Percentiles rank a stretch among this genome's conserved stretches.
These are phyloP conservation scores for Cunninghamia lanceolata DNA, from an alignment of 75 land plant genomes.

Conservation along the genomic window DNA sequence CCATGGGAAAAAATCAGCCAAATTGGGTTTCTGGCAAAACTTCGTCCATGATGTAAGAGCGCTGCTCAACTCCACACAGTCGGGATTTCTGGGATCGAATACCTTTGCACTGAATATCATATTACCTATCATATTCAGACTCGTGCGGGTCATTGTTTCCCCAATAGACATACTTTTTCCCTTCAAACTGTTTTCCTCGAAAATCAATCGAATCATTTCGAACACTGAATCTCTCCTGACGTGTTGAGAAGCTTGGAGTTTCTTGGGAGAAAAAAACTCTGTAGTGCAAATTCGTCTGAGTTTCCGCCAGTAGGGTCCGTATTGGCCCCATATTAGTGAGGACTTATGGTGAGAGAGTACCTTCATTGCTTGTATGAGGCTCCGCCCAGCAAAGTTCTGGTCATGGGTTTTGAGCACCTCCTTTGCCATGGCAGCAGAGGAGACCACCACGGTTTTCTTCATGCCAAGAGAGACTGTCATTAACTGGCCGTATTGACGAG, in stretches of 20 bases:
- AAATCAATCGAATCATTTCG: no score
- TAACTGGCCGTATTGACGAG: slow-evolving; percentile 9
- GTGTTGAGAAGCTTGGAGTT: background rate
- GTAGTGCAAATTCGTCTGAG: slow-evolving; percentile 2
- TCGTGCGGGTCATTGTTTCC: background rate
- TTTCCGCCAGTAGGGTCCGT: slow-evolving; percentile 9
- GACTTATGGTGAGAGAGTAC: background rate
- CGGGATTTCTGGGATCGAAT: no score
- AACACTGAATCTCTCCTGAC: no score
- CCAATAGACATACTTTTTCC: background rate
- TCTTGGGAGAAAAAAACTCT: slow-evolving; percentile 19
- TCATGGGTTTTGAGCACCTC: slow-evolving; percentile 11
- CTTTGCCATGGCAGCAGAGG: slow-evolving; percentile 20
- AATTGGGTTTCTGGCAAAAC: no score
- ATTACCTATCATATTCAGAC: background rate
- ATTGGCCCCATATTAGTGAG: background rate
- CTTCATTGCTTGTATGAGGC: background rate
- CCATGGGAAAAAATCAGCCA: no score
- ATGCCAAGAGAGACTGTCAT: no score
- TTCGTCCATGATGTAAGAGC: no score
- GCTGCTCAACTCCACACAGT: no score
- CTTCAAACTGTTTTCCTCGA: no score
- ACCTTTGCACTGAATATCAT: background rate
- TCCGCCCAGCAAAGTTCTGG: no score
- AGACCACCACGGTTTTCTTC: slow-evolving; percentile 15